Base-by-base conservation (phyloP, 169 alveolate genomes). In the Besnoitia besnoiti region DNA sequence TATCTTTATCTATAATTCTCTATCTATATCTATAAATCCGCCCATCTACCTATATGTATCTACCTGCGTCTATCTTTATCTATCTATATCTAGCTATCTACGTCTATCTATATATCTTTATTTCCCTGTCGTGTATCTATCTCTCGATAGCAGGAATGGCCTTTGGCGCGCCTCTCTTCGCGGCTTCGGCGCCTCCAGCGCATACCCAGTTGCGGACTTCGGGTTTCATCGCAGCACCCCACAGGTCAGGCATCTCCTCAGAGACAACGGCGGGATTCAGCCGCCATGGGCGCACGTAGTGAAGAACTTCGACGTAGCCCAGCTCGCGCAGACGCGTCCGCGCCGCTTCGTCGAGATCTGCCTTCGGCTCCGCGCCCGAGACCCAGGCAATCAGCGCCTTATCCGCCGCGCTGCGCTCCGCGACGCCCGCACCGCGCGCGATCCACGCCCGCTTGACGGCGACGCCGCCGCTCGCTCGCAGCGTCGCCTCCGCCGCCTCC, bases 221-320 rank as follows among this genome's bases (percentile, higher is more conserved):
- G 33, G 10, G 21, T 30, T 50, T 42, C 90, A 85, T 85, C 47
- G 37, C 90, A 0, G 7, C 80, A 37, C 40, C 90, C 90, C 90
- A 85, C 55, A 85, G n/a, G 51, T 85, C 90, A 4, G 90, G 90
- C 12, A 51, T 47, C 24, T 85, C 79, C 40, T 85, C 80, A 12
- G 47, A 37, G 0, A 39, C 27, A 8, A 62, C 44, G 24, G 30
- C 33, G 10, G 79, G 76, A 30, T 85, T 35, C 40, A 85, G 80
- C 37, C 90, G 27, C 90, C 90, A 85, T 3, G 90, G 77, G 59
- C 59, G 27, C 77, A 84, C 77, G 33, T 55, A 35, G n/a, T 30
- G 85, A 3, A 8, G 39, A 7, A 14, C 46, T 21, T 51, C 91
- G 24, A 12, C 40, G 44, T 44, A 85, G 19, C 90, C 90, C 5